Conservation (phyloP, 2,329 filamentous ascomycete species). For the Drechslerella dactyloides region DNA sequence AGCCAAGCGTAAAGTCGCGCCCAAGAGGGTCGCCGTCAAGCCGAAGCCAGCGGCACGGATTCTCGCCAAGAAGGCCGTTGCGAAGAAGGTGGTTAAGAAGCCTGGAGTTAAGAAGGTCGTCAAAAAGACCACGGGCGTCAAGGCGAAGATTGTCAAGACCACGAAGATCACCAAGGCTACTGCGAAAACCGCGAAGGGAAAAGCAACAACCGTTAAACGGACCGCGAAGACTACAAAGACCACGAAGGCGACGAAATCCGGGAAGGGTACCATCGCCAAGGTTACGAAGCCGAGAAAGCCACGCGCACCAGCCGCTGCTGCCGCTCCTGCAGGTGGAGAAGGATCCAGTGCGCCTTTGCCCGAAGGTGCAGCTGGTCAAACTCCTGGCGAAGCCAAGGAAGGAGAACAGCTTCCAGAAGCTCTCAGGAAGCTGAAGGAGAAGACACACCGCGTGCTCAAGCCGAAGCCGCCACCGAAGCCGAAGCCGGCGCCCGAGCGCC, state of each 20-base stretch:
- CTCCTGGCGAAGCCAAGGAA: conserved; percentile 18
- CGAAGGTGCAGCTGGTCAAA: conserved; percentile 16
- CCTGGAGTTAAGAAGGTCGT: conserved; percentile 24
- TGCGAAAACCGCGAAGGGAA: conserved; percentile 15
- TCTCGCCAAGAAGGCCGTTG: conserved; percentile 41
- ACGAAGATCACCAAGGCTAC: conserved; percentile 27
- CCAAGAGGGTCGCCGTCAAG: conserved; percentile 41
- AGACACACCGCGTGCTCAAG: conserved; percentile 39
- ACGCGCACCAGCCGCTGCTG: conserved; percentile 22
- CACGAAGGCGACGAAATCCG: conserved; percentile 44
- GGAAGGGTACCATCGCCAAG: conserved; percentile 31
- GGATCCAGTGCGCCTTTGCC: conserved; percentile 15
- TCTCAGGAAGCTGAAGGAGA: conserved; percentile 45
- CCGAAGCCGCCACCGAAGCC: conserved; percentile 43
- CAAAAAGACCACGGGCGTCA: conserved; percentile 52
- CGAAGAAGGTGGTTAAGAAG: conserved; percentile 35
- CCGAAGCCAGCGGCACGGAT: conserved; percentile 45
- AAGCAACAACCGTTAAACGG: conserved; percentile 34
- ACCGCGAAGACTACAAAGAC: conserved; percentile 39
- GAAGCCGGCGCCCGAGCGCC: conserved; percentile 42
- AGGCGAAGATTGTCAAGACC: conserved; percentile 45
- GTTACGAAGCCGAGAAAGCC: conserved; percentile 38
- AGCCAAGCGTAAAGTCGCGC: conserved; percentile 18
- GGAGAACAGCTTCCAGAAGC: conserved; percentile 30
- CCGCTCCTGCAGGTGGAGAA: conserved; percentile 19